Base-by-base conservation (phyloP, 225 moss, liverwort and hornwort species). In the Neckera pumila region DNA sequence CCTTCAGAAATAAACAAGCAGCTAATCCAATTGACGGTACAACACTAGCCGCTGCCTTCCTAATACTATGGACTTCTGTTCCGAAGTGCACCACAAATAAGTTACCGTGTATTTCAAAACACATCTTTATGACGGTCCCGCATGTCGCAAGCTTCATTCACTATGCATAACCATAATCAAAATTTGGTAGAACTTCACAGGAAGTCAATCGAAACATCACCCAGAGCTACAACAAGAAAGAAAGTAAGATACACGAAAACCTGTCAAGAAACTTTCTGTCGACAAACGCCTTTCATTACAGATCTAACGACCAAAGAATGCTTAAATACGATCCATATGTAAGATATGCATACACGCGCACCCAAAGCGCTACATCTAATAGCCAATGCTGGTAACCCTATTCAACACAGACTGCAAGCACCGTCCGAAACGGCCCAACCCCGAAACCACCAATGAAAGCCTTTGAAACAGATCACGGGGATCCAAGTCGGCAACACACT, bases 351-450 rank as follows among this genome's bases (percentile, higher is more conserved):
- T 58, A 71, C 63, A 85, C 23, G 76, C 28, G 60, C 75, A 85
- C n/a, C 67, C 69, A 23, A 71, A 88, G 51, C 75, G 49, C 63
- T 60, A 71, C 51, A 84, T 86, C 79, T 31, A 53, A 54, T 74
- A 85, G 79, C 40, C 89, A 92, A 90, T 92, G 90, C 71, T 84
- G 76, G 36, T 86, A 84, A 66, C 76, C 57, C 70, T 89, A 90
- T 54, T 63, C 59, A 66, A 59, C 82, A 66, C 25, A 53, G 47
- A 90, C 83, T 66, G 76, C 67, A 66, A 79, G 73, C 66, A 86
- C 60, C 51, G 61, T 58, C 65, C 40, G 31, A 76, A 49, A 57
- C 12, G 47, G 27, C 42, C 70, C 62, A 87, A 79, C 49, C 85
- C 78, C 87, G 72, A 89, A 30, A 56, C 26, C 70, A 88, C 45